These are phyloP conservation scores for Drechslerella dactyloides DNA, from an alignment of 2,329 filamentous ascomycete species.

Conservation along the genomic window DNA sequence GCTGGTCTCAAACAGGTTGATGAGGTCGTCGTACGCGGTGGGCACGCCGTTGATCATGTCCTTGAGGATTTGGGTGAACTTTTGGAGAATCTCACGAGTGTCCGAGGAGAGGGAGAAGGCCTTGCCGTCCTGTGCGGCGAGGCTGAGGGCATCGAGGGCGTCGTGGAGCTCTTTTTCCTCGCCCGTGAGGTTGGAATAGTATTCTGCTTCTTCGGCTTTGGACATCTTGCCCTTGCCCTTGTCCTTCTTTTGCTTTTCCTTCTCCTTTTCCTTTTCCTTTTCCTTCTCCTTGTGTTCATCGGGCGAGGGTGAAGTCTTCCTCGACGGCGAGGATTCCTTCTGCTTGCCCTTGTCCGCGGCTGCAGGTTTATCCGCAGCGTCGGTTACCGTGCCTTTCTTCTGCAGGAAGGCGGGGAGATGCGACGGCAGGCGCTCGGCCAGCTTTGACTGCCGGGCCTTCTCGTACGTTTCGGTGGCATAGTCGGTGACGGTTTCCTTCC, in stretches of 20 bases:
- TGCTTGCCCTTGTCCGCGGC: constrained; percentile 53
- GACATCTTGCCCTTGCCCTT: constrained; percentile 54
- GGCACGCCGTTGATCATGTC: constrained; percentile 91
- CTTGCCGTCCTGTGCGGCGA: constrained; percentile 78
- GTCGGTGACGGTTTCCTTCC: constrained; percentile 31
- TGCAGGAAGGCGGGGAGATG: constrained; percentile 49
- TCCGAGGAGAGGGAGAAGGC: constrained; percentile 84
- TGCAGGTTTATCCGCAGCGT: constrained; percentile 54
- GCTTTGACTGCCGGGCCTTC: constrained; percentile 46
- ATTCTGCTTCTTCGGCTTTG: constrained; percentile 26
- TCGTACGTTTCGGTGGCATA: constrained; percentile 31
- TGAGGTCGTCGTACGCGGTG: constrained; percentile 90
- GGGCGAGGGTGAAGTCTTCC: not conserved
- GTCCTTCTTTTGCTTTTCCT: constrained; percentile 55
- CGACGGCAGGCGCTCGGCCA: constrained; percentile 44
- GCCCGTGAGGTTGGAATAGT: constrained; percentile 44
- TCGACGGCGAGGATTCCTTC: constrained; percentile 47
- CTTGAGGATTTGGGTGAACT: constrained; percentile 88
- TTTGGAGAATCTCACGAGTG: constrained; percentile 77
- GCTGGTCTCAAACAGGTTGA: constrained; percentile 68
- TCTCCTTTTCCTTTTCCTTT: constrained; percentile 51
- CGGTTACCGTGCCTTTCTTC: constrained; percentile 51
- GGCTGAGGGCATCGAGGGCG: constrained; percentile 82
- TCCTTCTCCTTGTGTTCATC: constrained; percentile 45
- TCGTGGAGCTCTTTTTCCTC: constrained; percentile 76